phyloP scores from a whole-genome alignment of 2,329 filamentous ascomycete species.

The Diaporthe sp. region DNA sequence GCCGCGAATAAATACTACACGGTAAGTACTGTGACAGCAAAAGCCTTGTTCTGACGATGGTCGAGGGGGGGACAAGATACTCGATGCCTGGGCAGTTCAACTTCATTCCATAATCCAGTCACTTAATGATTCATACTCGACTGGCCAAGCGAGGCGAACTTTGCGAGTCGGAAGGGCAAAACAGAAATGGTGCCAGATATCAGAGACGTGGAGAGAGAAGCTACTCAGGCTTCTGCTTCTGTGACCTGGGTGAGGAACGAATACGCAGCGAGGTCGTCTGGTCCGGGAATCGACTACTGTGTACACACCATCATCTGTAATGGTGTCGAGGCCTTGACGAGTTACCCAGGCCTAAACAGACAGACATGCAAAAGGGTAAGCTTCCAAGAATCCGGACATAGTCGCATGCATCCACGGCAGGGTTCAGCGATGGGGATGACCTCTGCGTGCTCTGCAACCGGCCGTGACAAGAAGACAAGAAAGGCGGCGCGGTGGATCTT shows the following conservation, averaged over 20 bases:
- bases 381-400: background rate
- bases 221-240: background rate
- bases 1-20: background rate
- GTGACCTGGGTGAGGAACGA: too few relatives aligned
- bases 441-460: constrained; percentile 1
- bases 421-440: background rate
- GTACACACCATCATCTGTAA: background rate
- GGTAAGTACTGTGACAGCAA: background rate
- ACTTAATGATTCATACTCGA: constrained; percentile 10
- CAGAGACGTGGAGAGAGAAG: background rate
- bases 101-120: background rate
- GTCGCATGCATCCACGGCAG: background rate
- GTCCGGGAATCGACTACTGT: too few relatives aligned
- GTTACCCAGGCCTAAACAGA: background rate
- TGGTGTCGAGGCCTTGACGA: background rate
- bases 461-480: background rate
- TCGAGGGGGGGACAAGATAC: background rate
- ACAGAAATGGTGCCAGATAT: background rate
- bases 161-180: constrained; percentile 3
- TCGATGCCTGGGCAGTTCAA: background rate
- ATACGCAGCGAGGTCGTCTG: background rate
- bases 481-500: background rate
- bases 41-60: background rate
- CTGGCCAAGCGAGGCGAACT: background rate
- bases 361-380: background rate